Evolutionary conservation across 2,329 filamentous ascomycete genomes (phyloP).

Genomic region (Ophiobolus disseminans): DNA sequence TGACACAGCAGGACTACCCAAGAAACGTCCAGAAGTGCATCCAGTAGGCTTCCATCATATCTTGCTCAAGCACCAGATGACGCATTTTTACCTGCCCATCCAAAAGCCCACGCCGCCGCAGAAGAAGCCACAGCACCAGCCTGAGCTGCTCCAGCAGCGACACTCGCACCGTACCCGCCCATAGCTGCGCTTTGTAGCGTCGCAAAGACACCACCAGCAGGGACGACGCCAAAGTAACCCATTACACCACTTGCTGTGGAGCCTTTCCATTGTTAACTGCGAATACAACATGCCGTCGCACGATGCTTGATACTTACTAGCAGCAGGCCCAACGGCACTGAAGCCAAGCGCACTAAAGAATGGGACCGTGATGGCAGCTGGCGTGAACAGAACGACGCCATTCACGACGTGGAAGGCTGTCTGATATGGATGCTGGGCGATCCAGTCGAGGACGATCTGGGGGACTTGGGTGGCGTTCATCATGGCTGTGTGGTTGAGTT

Average conservation of each 20-base stretch:
- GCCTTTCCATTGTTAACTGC: constrained; percentile 16
- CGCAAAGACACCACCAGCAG: constrained; percentile 32
- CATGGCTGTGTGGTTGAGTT: not conserved
- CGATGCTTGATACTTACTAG: constrained; percentile 21
- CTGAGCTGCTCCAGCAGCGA: constrained; percentile 28
- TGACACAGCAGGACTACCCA: not conserved
- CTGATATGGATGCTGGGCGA: constrained; percentile 32
- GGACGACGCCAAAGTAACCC: constrained; percentile 27
- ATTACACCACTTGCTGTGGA: constrained; percentile 27
- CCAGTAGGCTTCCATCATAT: not conserved
- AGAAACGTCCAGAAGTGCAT: not conserved
- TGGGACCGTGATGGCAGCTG: constrained; percentile 30
- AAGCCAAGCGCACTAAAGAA: constrained; percentile 31
- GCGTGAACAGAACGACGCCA: constrained; percentile 29
- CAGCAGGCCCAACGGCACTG: constrained; percentile 26
- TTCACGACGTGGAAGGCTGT: constrained; percentile 32
- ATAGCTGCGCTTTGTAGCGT: constrained; percentile 41
- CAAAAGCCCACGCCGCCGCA: constrained; percentile 13
- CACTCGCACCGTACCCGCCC: constrained; percentile 39
- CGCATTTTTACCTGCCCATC: not conserved
- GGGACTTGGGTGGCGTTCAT: not conserved
- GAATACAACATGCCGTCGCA: not conserved
- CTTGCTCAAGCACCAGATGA: not conserved
- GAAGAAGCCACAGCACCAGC: constrained; percentile 27
- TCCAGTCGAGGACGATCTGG: constrained; percentile 22